Evolutionary conservation across 306 rosid species (phyloP), one percentile per base, ranked within the genome.

Genomic region (Glycyrrhiza uralensis): DNA sequence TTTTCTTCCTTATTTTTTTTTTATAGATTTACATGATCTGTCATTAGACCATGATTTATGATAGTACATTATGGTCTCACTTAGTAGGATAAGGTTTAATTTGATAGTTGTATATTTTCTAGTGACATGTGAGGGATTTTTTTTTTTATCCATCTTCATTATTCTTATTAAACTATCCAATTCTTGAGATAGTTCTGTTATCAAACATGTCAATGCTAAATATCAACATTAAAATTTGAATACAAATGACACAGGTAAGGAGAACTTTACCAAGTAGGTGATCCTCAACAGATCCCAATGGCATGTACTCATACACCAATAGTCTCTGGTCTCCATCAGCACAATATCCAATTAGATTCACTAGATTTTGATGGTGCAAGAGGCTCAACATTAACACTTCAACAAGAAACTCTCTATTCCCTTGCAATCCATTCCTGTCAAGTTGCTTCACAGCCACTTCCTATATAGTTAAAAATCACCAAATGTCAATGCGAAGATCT

Each of bases 321-420:
- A 94, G 79, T 68, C 97, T 89, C 50, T 94, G 98, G 57, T 94
- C 97, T n/a, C 98, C 98, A 78, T 94, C 97, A 18, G 98, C 95
- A 47, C 97, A 91, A 70, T 94, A 94, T 19, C 97, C 97, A 67
- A 87, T 91, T 39, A 94, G 84, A 75, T 80, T 94, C 28, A 94
- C 97, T 28, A 94, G 85, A 77, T 91, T 84, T 33, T 60, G 70
- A 60, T 94, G 90, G 80, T 94, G 98, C 23, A 94, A 81, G 29
- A 89, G 87, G 71, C 98, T 94, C 58, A 94, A 82, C 98, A 94
- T 91, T 71, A 94, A 56, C 36, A 94, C 98, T 83, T 94, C 97
- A 59, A 94, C 98, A 63, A 94, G 96, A 69, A 94, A 94, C 74
- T 94, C 98, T 78, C 91, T 84, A 39, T 94, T 94, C 28, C 98